Evolutionary conservation across 192 early-diverging fungal species (phyloP).

Genomic region (Rhizophagus prolifer): DNA sequence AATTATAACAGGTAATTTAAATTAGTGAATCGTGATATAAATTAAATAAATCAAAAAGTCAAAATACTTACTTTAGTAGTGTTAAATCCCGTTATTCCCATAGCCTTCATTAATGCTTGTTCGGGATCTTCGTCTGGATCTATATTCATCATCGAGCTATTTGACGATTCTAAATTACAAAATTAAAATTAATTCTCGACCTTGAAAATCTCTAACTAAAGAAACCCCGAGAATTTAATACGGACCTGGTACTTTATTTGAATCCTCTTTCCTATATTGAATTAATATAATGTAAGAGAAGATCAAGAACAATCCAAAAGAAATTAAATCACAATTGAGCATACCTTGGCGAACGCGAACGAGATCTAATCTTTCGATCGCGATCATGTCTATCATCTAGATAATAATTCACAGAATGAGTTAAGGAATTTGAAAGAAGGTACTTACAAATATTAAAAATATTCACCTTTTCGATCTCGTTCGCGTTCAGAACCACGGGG

Average conservation of each 20-base stretch:
- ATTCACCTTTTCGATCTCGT: slow-evolving; percentile 22
- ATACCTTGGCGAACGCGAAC: slow-evolving; percentile 16
- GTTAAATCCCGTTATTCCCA: slow-evolving; percentile 90
- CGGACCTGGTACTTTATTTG: not conserved
- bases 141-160: slow-evolving; percentile 33
- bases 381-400: slow-evolving; percentile 23
- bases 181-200: not conserved
- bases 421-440: not conserved
- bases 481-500: slow-evolving; percentile 21
- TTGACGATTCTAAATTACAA: not conserved
- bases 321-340: not conserved
- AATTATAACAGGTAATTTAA: slow-evolving; percentile 10
- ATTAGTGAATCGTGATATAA: not conserved
- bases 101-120: slow-evolving; percentile 75
- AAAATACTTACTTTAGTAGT: slow-evolving; percentile 67
- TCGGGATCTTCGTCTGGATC: slow-evolving; percentile 59
- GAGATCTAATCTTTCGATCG: slow-evolving; percentile 9
- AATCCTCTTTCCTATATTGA: slow-evolving; percentile 2
- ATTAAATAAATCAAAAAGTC: not conserved
- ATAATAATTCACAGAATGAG: not conserved
- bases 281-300: not conserved
- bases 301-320: not conserved
- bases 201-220: not conserved
- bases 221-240: too few species aligned
- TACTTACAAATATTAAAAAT: not conserved